These are phyloP conservation scores for Aphanomyces cochlioides DNA, from an alignment of 352 stramenopile species.

Conservation along the genomic window DNA sequence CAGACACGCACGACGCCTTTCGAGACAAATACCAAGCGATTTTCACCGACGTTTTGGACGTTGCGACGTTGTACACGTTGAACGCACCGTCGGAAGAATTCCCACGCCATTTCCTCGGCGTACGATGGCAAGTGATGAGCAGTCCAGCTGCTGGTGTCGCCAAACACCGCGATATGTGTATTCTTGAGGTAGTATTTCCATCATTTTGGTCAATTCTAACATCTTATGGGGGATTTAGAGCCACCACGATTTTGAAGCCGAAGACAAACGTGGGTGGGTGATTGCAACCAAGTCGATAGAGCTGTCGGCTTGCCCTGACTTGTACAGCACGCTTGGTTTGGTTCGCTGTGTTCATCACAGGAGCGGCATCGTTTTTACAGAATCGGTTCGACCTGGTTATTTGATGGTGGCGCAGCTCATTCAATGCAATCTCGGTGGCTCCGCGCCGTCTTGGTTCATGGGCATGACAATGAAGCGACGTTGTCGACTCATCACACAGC, in stretches of 20 bases:
- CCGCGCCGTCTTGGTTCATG: slow-evolving; percentile 44
- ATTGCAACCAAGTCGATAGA: slow-evolving; percentile 66
- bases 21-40: background rate
- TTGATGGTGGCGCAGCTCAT: slow-evolving; percentile 57
- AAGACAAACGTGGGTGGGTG: slow-evolving; percentile 57
- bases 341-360: slow-evolving; percentile 67
- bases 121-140: slow-evolving; percentile 57
- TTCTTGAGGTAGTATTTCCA: background rate
- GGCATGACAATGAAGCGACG: slow-evolving; percentile 55
- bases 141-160: slow-evolving; percentile 55
- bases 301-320: slow-evolving; percentile 52
- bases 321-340: slow-evolving; percentile 45
- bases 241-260: slow-evolving; percentile 61
- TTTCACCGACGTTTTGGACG: slow-evolving; percentile 48
- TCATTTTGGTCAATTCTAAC: slow-evolving; percentile 29
- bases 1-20: background rate
- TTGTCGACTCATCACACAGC: slow-evolving; percentile 42
- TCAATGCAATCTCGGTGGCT: slow-evolving; percentile 64
- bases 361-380: slow-evolving; percentile 66
- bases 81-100: slow-evolving; percentile 36
- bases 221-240: slow-evolving; percentile 41
- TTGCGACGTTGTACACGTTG: slow-evolving; percentile 58
- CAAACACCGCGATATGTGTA: slow-evolving; percentile 57
- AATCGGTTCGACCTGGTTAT: slow-evolving; percentile 52
- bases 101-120: slow-evolving; percentile 44